These are phyloP conservation scores for Solanum clarkiae DNA, from an alignment of 257 asterid genomes.

Conservation along the genomic window DNA sequence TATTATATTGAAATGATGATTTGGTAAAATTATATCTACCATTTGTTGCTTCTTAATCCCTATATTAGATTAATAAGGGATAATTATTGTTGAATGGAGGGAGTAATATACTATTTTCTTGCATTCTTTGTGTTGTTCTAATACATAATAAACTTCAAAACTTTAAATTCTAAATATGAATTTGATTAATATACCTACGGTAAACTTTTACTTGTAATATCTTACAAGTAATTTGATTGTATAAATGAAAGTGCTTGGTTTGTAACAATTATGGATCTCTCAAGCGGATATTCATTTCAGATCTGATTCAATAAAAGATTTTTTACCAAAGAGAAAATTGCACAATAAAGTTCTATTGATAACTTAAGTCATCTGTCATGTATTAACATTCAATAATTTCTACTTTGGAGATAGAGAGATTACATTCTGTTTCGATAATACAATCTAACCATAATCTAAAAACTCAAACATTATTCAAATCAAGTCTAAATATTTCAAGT, in stretches of 20 bases:
- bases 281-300: not conserved
- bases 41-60: no score
- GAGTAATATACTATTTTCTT: not conserved
- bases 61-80: no score
- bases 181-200: not conserved
- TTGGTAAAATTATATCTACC: no score
- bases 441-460: no score
- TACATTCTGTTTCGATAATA: not conserved
- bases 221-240: not conserved
- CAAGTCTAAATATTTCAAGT: no score
- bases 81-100: no score
- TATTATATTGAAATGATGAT: no score
- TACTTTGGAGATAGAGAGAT: accelerated
- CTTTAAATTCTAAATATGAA: not conserved
- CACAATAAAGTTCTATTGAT: not conserved
- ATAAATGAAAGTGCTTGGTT: not conserved
- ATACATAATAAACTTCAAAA: not conserved
- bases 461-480: no score
- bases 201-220: no score
- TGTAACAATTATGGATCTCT: not conserved
- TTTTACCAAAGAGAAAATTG: not conserved
- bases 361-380: not conserved
- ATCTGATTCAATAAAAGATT: not conserved
- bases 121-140: not conserved
- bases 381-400: not conserved